Base-by-base conservation (phyloP, 306 rosid species). In the Lathyrus sativus region DNA sequence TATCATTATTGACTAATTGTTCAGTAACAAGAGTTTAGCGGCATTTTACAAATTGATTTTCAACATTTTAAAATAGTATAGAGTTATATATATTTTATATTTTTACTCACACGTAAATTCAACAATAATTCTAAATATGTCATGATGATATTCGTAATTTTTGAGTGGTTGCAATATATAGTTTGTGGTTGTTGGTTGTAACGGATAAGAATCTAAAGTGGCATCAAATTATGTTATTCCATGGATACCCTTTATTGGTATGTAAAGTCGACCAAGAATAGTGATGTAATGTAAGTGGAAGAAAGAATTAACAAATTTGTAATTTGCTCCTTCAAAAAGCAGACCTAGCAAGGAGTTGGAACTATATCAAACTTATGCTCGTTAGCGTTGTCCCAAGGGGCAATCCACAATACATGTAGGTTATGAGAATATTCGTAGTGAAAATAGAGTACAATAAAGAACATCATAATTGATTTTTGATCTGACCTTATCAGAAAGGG, bases 141-240 rank as follows among this genome's bases (percentile, higher is more conserved):
- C n/a, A 50, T 18, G 62, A 56, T 56, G 11, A 28, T 56, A 56
- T 56, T 56, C 1, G 6, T 56, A 56, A 55, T 12, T 9, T 55
- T 55, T 12, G 17, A 28, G 18, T 26, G 39, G 59, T 53, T 51
- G 6, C 11, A 10, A 51, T 51, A 0, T 19, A 13, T 51, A 19
- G 29, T 9, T 50, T 51, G 57, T 18, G 12, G 31, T 22, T 5
- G 6, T 28, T 54, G 8, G 3, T 7, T 2, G 19, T 12, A 28
- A 56, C 3, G 3, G 11, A 0, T 26, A 56, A 56, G 19, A 28
- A 26, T 28, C 62, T 28, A 55, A 26, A 11, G 38, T 55, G 39
- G 62, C 18, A 55, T 56, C 39, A 28, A 56, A 28, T 6, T 28
- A 28, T 56, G 62, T 56, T 56, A 56, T 56, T 56, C 41, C 62